Evolutionary conservation across 257 asterid genomes (phyloP).

Genomic region (Solanum pinnatisectum): DNA sequence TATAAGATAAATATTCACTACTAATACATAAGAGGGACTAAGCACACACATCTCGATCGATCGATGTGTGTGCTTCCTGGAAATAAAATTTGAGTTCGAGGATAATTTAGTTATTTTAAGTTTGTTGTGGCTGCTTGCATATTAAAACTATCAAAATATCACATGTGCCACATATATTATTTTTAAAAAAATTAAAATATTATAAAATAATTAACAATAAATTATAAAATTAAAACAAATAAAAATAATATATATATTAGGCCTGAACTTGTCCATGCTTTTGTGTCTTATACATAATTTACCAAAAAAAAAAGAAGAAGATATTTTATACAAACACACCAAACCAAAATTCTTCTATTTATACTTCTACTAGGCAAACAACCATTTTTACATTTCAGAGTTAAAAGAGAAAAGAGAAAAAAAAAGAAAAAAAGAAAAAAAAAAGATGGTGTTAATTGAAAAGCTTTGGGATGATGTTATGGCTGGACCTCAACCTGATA

Average conservation of each 20-base stretch:
- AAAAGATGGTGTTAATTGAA: constrained; percentile 68
- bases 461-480: constrained; percentile 86
- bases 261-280: no score
- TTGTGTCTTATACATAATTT: no score
- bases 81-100: no score
- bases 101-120: no score
- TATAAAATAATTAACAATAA: no score
- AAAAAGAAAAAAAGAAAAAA: neutral
- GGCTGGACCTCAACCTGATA: constrained; percentile 78
- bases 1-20: no score
- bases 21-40: neutral
- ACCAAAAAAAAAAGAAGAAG: neutral
- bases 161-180: no score
- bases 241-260: no score
- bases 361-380: neutral
- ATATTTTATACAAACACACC: neutral
- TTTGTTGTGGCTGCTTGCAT: rapidly evolving
- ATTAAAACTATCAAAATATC: no score
- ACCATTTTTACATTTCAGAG: neutral
- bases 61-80: no score
- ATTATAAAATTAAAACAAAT: no score
- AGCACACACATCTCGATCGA: neutral
- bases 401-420: neutral
- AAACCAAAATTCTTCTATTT: neutral
- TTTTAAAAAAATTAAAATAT: no score